Percentiles rank a stretch among this genome's conserved stretches.
These are phyloP conservation scores for Cystobasidium slooffiae DNA, from an alignment of 1,284 basidiomycete genomes.

Conservation along the genomic window DNA sequence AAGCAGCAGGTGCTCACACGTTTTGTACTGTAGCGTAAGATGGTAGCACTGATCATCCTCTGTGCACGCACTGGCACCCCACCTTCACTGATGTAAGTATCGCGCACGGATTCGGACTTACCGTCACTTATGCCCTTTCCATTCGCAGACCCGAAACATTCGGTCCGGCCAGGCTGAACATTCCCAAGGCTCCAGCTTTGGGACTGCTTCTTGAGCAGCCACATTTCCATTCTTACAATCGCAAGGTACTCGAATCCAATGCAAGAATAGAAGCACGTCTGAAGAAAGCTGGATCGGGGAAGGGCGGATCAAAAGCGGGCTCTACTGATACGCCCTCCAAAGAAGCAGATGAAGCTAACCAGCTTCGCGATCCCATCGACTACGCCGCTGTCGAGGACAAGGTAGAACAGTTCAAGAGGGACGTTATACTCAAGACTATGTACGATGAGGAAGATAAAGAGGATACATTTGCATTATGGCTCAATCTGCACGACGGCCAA, in stretches of 20 bases:
- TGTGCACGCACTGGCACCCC: conserved; percentile 76
- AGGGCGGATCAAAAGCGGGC: conserved; percentile 35
- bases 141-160: conserved; percentile 59
- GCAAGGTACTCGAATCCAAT: conserved; percentile 67
- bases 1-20: background rate
- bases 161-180: conserved; percentile 73
- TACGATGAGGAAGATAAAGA: conserved; percentile 74
- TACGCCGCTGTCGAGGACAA: conserved; percentile 64
- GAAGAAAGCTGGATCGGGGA: background rate
- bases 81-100: conserved; percentile 64
- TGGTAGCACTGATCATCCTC: conserved; percentile 88
- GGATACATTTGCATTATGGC: conserved; percentile 55
- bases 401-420: conserved; percentile 80
- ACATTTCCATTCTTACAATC: conserved; percentile 80
- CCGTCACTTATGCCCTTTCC: conserved; percentile 59
- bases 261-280: conserved; percentile 53
- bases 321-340: background rate
- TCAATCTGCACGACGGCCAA: conserved; percentile 56
- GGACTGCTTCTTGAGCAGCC: conserved; percentile 94
- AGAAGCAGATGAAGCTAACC: conserved; percentile 6
- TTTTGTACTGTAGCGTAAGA: conserved; percentile 76
- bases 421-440: conserved; percentile 81
- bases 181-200: conserved; percentile 95
- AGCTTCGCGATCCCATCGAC: conserved; percentile 64
- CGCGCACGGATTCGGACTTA: background rate